Percentiles rank a stretch among this genome's conserved stretches.
phyloP scores from a whole-genome alignment of 2,329 filamentous ascomycete genomes.

The Spiromastix sp. region DNA sequence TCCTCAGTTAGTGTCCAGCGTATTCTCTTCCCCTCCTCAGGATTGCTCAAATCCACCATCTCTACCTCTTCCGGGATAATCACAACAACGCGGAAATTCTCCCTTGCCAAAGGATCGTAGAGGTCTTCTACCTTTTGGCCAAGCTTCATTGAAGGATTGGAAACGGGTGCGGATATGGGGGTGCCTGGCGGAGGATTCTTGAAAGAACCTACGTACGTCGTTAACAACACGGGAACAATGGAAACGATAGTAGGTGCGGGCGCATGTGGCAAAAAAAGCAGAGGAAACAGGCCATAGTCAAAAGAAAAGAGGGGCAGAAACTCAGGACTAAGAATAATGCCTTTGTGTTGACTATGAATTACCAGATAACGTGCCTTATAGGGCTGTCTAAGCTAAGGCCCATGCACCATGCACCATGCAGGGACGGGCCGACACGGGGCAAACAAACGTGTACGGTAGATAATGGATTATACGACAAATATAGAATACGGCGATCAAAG shows the following conservation, averaged over 20 bases:
- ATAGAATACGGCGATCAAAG: slow-evolving; percentile 5
- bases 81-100: slow-evolving; percentile 76
- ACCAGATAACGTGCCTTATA: no score
- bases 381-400: no score
- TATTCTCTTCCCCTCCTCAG: slow-evolving; percentile 53
- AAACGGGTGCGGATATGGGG: slow-evolving; percentile 43
- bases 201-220: slow-evolving; percentile 50
- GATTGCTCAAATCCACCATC: slow-evolving; percentile 59
- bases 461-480: neutral
- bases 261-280: no score
- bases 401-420: no score
- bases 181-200: slow-evolving; percentile 60
- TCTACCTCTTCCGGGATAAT: slow-evolving; percentile 76
- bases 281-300: no score
- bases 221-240: no score
- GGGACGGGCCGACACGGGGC: no score
- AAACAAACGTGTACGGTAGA: neutral
- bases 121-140: slow-evolving; percentile 60
- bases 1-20: slow-evolving; percentile 51
- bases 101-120: slow-evolving; percentile 57
- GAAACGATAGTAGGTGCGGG: no score
- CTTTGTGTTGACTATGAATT: no score
- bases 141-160: slow-evolving; percentile 35
- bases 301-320: no score
- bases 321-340: no score